A percentile compares a stretch with the other conserved stretches of the same genome.
Evolutionary conservation across 306 rosid species (phyloP).

Genomic region (Castanopsis chinensis): DNA sequence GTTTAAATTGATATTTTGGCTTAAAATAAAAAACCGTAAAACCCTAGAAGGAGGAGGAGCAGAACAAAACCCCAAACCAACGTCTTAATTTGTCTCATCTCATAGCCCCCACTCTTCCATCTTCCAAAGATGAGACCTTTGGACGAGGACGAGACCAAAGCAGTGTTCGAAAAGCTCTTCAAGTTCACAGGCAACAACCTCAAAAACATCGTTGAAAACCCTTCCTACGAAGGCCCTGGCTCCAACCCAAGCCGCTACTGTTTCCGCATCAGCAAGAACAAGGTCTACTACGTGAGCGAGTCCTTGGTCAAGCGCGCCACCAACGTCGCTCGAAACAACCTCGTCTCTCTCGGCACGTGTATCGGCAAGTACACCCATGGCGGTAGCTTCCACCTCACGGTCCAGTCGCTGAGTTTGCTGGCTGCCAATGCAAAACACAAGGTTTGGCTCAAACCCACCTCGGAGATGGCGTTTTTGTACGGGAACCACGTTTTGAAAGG

Average conservation of each 20-base stretch:
- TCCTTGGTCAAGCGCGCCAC: slow-evolving; percentile 88
- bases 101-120: not conserved
- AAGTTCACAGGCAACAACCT: slow-evolving; percentile 89
- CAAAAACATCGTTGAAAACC: slow-evolving; percentile 78
- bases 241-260: slow-evolving; percentile 73
- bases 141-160: slow-evolving; percentile 74
- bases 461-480: slow-evolving; percentile 81
- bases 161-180: slow-evolving; percentile 79
- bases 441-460: slow-evolving; percentile 89
- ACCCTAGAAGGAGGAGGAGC: not conserved
- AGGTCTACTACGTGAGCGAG: slow-evolving; percentile 70
- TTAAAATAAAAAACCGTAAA: not conserved
- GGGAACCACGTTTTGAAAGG: slow-evolving; percentile 89
- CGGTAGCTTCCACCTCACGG: slow-evolving; percentile 78
- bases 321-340: slow-evolving; percentile 58
- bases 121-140: slow-evolving; percentile 64
- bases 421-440: slow-evolving; percentile 85
- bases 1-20: too few relatives aligned
- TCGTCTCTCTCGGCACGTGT: slow-evolving; percentile 76
- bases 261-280: slow-evolving; percentile 85
- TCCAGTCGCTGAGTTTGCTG: slow-evolving; percentile 54
- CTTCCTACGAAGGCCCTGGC: slow-evolving; percentile 88
- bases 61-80: not conserved
- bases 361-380: slow-evolving; percentile 87
- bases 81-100: too few relatives aligned